A percentile compares a stretch with the other conserved stretches of the same genome.
Conservation (phyloP, 1,284 basidiomycete genomes). For the Malassezia restricta region DNA sequence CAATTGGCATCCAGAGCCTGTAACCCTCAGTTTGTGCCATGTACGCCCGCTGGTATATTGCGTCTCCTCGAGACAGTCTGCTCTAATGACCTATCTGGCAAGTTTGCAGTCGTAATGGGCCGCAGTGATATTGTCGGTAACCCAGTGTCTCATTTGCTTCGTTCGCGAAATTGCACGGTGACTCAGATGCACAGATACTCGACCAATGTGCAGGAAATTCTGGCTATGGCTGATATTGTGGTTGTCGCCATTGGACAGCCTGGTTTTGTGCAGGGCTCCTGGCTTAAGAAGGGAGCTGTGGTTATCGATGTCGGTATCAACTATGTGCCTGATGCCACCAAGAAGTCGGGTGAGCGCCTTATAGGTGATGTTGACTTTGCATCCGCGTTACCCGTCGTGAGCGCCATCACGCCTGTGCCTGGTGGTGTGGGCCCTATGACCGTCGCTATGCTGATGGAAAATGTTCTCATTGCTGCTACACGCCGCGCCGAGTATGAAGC, state of each 20-base stretch:
- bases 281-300: conserved; percentile 82
- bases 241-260: conserved; percentile 87
- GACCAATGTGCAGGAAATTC: conserved; percentile 58
- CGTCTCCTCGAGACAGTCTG: conserved; percentile 75
- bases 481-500: conserved; percentile 66
- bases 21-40: conserved; percentile 80
- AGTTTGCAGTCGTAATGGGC: conserved; percentile 82
- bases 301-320: conserved; percentile 72
- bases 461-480: conserved; percentile 71
- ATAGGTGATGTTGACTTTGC: conserved; percentile 90
- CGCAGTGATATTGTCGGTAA: conserved; percentile 96
- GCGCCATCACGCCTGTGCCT: conserved; percentile 89
- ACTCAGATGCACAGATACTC: conserved; percentile 94
- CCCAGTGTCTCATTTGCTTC: conserved; percentile 79
- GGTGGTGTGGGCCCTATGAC: conserved; percentile 96
- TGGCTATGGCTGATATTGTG: conserved; percentile 77
- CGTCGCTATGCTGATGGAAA: conserved; percentile 94
- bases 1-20: conserved; percentile 81
- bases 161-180: conserved; percentile 83
- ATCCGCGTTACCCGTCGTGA: conserved; percentile 64
- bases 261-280: conserved; percentile 78
- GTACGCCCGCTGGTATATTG: conserved; percentile 88
- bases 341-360: conserved; percentile 88
- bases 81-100: conserved; percentile 50
- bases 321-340: conserved; percentile 67